Conservation (phyloP, 2,329 filamentous ascomycete species). For the Zymoseptoria tritici region DNA sequence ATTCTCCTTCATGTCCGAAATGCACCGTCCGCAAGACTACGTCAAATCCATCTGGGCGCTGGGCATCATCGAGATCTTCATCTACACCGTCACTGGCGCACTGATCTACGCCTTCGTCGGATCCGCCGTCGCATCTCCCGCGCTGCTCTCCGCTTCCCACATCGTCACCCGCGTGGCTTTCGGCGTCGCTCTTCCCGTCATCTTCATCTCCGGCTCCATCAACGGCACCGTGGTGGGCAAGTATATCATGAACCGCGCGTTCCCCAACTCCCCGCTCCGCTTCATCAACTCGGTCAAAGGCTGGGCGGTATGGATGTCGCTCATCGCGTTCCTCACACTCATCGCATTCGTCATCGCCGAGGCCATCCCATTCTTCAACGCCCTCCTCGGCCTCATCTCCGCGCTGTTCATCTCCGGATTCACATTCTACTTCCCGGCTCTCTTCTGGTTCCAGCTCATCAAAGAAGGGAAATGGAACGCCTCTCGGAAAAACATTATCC, state of each 20-base stretch:
- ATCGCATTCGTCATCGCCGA: slow-evolving; percentile 64
- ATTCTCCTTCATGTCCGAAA: slow-evolving; percentile 60
- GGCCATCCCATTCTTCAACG: slow-evolving; percentile 64
- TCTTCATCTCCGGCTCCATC: slow-evolving; percentile 65
- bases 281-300: slow-evolving; percentile 37
- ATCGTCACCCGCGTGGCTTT: slow-evolving; percentile 58
- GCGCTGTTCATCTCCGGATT: slow-evolving; percentile 63
- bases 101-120: slow-evolving; percentile 64
- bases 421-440: slow-evolving; percentile 32
- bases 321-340: slow-evolving; percentile 52
- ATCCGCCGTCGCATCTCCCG: slow-evolving; percentile 54
- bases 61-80: slow-evolving; percentile 52
- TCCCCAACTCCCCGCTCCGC: slow-evolving; percentile 48
- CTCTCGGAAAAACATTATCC: slow-evolving; percentile 37
- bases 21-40: slow-evolving; percentile 57
- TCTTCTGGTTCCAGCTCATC: slow-evolving; percentile 39
- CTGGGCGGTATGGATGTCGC: slow-evolving; percentile 52
- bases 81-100: slow-evolving; percentile 60
- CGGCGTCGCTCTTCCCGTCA: slow-evolving; percentile 64
- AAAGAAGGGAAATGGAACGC: slow-evolving; percentile 43
- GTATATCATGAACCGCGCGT: slow-evolving; percentile 59
- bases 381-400: slow-evolving; percentile 59
- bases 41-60: slow-evolving; percentile 54
- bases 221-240: slow-evolving; percentile 47
- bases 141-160: slow-evolving; percentile 54